A percentile compares a stretch with the other conserved stretches of the same genome.
Conservation (phyloP, 169 alveolate species). For the Plasmodium relictum region DNA sequence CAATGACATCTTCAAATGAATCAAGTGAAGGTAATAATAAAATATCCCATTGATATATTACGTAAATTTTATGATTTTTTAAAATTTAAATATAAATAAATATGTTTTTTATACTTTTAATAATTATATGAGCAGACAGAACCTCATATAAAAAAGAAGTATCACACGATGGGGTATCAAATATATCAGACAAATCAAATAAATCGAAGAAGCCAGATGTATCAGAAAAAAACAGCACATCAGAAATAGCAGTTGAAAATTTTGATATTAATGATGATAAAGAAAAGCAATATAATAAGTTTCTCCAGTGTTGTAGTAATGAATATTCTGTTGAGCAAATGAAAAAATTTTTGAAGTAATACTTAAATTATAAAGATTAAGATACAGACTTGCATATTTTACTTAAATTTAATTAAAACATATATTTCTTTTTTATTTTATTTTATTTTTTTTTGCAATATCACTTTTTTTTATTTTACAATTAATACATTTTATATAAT, state of each 20-base stretch:
- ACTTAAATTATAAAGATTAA: conserved; percentile 1
- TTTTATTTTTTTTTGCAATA: neutral
- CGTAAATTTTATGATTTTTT: neutral
- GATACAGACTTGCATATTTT: neutral
- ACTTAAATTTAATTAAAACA: neutral
- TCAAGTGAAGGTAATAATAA: conserved; percentile 12
- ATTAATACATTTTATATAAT: neutral
- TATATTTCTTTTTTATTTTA: conserved; percentile 5
- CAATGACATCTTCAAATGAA: conserved; percentile 8
- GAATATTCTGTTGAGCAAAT: conserved; percentile 59
- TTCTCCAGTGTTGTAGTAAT: conserved; percentile 30
- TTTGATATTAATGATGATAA: conserved; percentile 27
- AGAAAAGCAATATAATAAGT: conserved; percentile 17
- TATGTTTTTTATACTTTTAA: too few relatives aligned
- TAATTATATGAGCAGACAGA: neutral
- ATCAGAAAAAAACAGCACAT: neutral
- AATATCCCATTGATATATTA: neutral
- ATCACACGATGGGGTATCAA: conserved; percentile 14
- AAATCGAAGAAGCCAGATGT: neutral
- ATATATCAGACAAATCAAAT: conserved; percentile 6
- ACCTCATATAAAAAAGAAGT: neutral
- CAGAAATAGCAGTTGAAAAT: conserved; percentile 8
- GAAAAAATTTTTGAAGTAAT: conserved; percentile 70
- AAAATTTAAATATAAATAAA: neutral
- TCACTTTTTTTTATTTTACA: neutral